phyloP scores from a whole-genome alignment of 495 filamentous ascomycete species.

The Oidiodendron maius region DNA sequence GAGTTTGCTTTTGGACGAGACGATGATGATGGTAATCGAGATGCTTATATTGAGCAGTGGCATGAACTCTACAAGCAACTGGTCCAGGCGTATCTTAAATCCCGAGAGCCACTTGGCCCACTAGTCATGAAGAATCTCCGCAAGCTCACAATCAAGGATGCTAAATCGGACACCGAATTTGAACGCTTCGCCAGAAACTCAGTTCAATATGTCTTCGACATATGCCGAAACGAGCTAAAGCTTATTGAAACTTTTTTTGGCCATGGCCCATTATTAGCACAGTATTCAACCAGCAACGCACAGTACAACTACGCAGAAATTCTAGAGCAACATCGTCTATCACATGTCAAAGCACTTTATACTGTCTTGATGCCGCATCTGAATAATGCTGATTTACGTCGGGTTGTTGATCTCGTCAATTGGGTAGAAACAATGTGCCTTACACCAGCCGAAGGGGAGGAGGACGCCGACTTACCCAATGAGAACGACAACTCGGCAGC shows the following conservation, averaged over 20 bases:
- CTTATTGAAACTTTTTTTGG: constrained; percentile 42
- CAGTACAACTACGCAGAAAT: constrained; percentile 36
- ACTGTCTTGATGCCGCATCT: constrained; percentile 37
- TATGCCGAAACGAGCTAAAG: constrained; percentile 40
- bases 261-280: constrained; percentile 42
- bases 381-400: constrained; percentile 34
- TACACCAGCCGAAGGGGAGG: constrained; percentile 66
- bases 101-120: constrained; percentile 36
- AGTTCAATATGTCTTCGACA: constrained; percentile 35
- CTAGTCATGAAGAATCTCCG: constrained; percentile 31
- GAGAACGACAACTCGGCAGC: constrained; percentile 63
- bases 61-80: constrained; percentile 48
- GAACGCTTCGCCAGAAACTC: constrained; percentile 40
- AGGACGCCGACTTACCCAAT: constrained; percentile 63
- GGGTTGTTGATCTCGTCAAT: constrained; percentile 71
- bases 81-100: constrained; percentile 59
- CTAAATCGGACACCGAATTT: constrained; percentile 48
- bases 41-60: constrained; percentile 63
- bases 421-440: constrained; percentile 78
- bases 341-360: constrained; percentile 26
- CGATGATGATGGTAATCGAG: constrained; percentile 59
- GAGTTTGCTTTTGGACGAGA: constrained; percentile 58
- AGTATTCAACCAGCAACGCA: constrained; percentile 31
- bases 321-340: constrained; percentile 28
- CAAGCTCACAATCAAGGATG: constrained; percentile 42